phyloP scores from a whole-genome alignment of 768 basidiomycete species.

The Mycena indigotica region DNA sequence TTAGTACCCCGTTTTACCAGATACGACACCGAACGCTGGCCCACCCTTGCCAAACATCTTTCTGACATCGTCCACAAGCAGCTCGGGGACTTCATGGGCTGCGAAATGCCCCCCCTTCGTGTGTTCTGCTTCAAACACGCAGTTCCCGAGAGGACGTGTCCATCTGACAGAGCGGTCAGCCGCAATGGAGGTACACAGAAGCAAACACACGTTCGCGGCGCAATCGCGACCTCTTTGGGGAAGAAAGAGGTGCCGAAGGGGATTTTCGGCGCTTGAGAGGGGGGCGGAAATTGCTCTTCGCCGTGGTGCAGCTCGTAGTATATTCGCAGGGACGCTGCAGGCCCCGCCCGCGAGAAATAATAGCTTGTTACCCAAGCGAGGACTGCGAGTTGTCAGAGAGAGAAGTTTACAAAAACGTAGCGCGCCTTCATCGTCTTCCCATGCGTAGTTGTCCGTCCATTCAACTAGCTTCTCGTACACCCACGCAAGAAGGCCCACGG shows the following conservation, averaged over 20 bases:
- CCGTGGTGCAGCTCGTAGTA: constrained; percentile 60
- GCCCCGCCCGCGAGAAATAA: constrained; percentile 59
- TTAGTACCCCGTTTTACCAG: constrained; percentile 30
- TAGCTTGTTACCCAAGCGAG: constrained; percentile 62
- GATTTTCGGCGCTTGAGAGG: constrained; percentile 54
- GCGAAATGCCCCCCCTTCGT: constrained; percentile 50
- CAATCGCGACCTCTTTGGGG: constrained; percentile 45
- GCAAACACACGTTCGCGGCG: constrained; percentile 34
- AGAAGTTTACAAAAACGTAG: too few species aligned
- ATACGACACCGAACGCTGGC: constrained; percentile 28
- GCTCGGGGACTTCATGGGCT: constrained; percentile 31
- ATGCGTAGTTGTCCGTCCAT: constrained; percentile 56
- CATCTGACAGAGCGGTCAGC: constrained; percentile 5
- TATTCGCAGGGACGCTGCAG: constrained; percentile 58
- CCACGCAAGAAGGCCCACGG: constrained; percentile 57
- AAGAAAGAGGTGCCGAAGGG: constrained; percentile 57
- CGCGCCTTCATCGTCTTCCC: constrained; percentile 58
- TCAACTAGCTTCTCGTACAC: constrained; percentile 53
- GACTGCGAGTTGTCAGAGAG: too few species aligned
- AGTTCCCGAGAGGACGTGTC: constrained; percentile 20
- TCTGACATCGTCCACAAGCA: constrained; percentile 42
- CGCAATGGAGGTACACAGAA: background rate
- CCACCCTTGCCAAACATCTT: constrained; percentile 46
- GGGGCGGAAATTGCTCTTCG: constrained; percentile 43
- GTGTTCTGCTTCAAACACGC: constrained; percentile 42